Conservation (phyloP, 495 filamentous ascomycete species). For the Penicillium nucicola region DNA sequence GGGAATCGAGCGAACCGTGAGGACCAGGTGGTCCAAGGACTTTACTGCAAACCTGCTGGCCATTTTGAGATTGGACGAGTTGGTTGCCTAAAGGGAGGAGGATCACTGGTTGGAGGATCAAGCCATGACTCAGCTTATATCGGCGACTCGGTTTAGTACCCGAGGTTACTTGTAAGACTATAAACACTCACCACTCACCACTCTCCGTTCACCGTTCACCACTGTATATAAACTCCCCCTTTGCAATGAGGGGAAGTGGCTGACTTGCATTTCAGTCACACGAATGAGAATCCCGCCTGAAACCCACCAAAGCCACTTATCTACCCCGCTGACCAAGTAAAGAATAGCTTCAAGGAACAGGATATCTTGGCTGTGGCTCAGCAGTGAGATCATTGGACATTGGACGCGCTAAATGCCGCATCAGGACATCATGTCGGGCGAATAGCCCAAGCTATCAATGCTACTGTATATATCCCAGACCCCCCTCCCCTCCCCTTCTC, state of each 20-base stretch:
- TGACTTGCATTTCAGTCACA: too few relatives aligned
- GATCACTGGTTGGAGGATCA: too few relatives aligned
- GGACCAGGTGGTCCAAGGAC: constrained; percentile 52
- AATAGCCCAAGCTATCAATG: neutral
- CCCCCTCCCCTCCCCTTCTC: neutral
- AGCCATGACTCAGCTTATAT: neutral
- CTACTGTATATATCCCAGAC: neutral
- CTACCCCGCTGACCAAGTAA: neutral
- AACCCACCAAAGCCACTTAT: neutral
- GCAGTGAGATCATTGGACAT: constrained; percentile 1
- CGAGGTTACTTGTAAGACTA: neutral
- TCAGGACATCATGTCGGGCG: neutral
- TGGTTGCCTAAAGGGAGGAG: too few relatives aligned
- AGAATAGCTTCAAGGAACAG: constrained; percentile 1
- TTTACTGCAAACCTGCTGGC: constrained; percentile 28
- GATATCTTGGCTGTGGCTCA: constrained; percentile 5
- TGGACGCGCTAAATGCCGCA: neutral
- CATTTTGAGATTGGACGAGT: too few relatives aligned
- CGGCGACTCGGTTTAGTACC: neutral
- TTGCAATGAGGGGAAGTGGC: too few relatives aligned
- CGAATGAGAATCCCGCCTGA: too few relatives aligned
- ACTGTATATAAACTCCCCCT: too few relatives aligned
- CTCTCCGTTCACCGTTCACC: too few relatives aligned
- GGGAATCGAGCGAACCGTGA: constrained; percentile 46
- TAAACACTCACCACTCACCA: too few relatives aligned